Conservation (phyloP, 805 yeast species). For the Saturnispora ahearnii region DNA sequence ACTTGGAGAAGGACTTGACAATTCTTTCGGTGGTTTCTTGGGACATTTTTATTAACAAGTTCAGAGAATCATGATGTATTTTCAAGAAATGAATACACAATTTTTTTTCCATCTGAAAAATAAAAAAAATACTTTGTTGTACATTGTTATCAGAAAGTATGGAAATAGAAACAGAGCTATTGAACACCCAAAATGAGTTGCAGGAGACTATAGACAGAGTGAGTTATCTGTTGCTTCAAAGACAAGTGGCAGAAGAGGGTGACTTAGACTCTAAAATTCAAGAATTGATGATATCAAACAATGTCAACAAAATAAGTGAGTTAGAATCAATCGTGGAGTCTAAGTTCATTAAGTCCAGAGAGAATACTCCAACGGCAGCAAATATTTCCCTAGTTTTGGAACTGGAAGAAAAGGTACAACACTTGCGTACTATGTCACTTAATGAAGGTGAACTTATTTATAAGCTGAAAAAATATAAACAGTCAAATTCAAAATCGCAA, state of each 20-base stretch:
- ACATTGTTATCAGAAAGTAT: not conserved
- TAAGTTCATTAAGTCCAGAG: not conserved
- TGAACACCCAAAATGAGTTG: not conserved
- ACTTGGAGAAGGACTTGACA: slow-evolving; percentile 1
- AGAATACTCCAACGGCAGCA: not conserved
- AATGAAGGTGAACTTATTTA: not conserved
- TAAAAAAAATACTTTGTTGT: not conserved
- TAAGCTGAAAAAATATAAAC: not conserved
- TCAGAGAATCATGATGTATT: not conserved
- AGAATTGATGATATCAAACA: not conserved
- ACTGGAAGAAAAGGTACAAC: not conserved
- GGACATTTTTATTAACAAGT: not conserved
- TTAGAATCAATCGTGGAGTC: not conserved
- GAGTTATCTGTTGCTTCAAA: not conserved
- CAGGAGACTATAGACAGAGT: not conserved
- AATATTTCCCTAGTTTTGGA: not conserved
- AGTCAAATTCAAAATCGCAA: not conserved
- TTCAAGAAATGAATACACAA: too few species aligned
- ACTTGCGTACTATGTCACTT: not conserved
- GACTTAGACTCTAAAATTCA: not conserved
- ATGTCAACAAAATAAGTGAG: not conserved
- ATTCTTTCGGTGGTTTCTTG: not conserved
- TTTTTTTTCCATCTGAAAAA: not conserved
- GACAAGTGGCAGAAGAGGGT: not conserved
- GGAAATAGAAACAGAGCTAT: not conserved